Evolutionary conservation across 179 eudicot genomes (phyloP), one percentile per base, ranked within the genome.

Genomic region (Sideroxylon spinosum): DNA sequence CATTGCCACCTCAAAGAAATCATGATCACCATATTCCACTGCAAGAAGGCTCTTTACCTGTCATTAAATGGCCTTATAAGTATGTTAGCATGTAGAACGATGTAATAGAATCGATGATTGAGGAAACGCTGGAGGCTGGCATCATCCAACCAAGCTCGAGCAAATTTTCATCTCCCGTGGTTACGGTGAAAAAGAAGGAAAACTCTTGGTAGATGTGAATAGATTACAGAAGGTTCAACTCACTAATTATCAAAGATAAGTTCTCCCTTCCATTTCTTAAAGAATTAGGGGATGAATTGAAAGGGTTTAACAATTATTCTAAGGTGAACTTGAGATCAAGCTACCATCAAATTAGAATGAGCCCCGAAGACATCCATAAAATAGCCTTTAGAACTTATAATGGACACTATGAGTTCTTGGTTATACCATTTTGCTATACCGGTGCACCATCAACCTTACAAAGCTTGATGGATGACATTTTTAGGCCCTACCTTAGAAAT

Each of bases 341-440:
- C 10, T 53, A 46, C 20, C 63, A 73, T 55, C 76, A 73, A 20
- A 14, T 73, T 7, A 52, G 76, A 10, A 73, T 73, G 76, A 22
- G 29, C 9, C 37, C 7, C 10, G 20, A 7, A 19, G 76, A 73
- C 7, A 20, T 73, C 2, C 16, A 52, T 13, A 73, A 73, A 17
- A 73, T 32, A 17, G 11, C 76, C 6, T 73, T 73, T 55, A 50
- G 28, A 19, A 73, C 76, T 12, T 37, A 50, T 13, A 4, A 22
- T 7, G 62, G 62, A 1, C 19, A 14, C 8, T 71, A 46, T 46
- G 75, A 71, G 26, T 71, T 12, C 26, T 17, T 17, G 23, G 75
- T 71, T 20, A 71, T 71, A 59, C 75, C 75, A 3, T 71, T 71
- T 22, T 59, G 75, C 6, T 50, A 10, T 19, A 71, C 59, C 11